These are phyloP conservation scores for Dysphania ambrosioides DNA, from an alignment of 148 eudicot genomes.

Conservation along the genomic window DNA sequence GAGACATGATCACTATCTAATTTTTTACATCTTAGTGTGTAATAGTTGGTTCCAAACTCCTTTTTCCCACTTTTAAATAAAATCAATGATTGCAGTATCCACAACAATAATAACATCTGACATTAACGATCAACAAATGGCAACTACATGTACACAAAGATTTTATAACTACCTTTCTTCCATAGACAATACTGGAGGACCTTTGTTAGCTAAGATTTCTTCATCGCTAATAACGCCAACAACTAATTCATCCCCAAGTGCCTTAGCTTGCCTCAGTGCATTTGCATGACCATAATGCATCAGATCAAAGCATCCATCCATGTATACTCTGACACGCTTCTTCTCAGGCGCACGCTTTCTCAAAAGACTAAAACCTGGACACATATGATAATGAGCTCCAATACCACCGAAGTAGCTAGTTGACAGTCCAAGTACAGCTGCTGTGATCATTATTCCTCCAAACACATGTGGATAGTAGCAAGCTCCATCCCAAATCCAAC, in stretches of 20 bases:
- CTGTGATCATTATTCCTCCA: slow-evolving; percentile 84
- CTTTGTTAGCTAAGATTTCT: slow-evolving; percentile 83
- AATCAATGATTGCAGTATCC: neutral
- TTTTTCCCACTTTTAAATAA: neutral
- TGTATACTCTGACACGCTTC: slow-evolving; percentile 75
- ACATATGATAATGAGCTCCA: slow-evolving; percentile 50
- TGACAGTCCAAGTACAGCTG: slow-evolving; percentile 78
- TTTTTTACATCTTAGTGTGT: neutral
- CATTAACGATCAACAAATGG: neutral
- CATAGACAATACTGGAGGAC: slow-evolving; percentile 91
- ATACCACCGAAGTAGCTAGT: slow-evolving; percentile 73
- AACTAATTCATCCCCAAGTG: slow-evolving; percentile 82
- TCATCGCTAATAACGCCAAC: slow-evolving; percentile 95
- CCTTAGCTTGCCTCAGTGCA: slow-evolving; percentile 93
- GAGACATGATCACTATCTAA: neutral
- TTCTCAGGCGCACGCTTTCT: slow-evolving; percentile 52
- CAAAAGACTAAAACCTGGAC: slow-evolving; percentile 58
- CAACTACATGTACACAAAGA: neutral
- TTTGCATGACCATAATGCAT: slow-evolving; percentile 99
- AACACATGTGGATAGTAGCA: slow-evolving; percentile 75
- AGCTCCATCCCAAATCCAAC: slow-evolving; percentile 70
- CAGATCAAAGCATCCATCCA: slow-evolving; percentile 98
- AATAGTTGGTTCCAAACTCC: neutral
- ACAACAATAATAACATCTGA: neutral
- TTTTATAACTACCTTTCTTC: slow-evolving; percentile 67